These are phyloP conservation scores for Pichia paraexigua DNA, from an alignment of 805 yeast genomes.

Conservation along the genomic window DNA sequence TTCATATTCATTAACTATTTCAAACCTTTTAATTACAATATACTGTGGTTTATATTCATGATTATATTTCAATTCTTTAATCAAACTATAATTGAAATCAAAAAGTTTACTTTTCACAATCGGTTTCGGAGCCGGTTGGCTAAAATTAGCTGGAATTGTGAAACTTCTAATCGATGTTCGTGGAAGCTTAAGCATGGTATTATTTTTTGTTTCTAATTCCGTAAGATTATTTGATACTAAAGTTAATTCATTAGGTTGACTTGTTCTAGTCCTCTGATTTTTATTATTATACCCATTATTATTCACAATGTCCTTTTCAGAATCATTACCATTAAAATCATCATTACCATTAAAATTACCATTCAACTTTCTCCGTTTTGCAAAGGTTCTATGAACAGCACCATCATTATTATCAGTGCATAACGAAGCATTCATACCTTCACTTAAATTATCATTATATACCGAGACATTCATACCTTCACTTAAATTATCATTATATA, in stretches of 20 bases:
- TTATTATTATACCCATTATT: not conserved
- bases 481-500: not conserved
- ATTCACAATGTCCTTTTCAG: too few relatives aligned
- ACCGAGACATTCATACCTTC: not conserved
- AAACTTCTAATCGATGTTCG: not conserved
- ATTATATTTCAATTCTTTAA: not conserved
- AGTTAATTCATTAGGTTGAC: too few relatives aligned
- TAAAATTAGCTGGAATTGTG: not conserved
- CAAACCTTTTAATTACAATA: not conserved
- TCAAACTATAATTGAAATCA: not conserved
- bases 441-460: not conserved
- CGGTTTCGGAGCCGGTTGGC: not conserved
- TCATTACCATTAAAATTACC: too few relatives aligned
- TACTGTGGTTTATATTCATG: conserved; percentile 1
- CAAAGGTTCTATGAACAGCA: not conserved
- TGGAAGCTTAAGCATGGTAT: not conserved
- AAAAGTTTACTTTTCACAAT: not conserved
- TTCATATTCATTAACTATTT: not conserved
- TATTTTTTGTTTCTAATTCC: not conserved
- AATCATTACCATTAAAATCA: too few relatives aligned
- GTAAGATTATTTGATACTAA: too few relatives aligned
- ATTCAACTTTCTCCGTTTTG: not conserved
- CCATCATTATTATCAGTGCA: not conserved
- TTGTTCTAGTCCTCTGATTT: not conserved
- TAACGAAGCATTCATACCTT: not conserved